Conservation (phyloP, 1,284 basidiomycete genomes). For the Trametes polyzona region DNA sequence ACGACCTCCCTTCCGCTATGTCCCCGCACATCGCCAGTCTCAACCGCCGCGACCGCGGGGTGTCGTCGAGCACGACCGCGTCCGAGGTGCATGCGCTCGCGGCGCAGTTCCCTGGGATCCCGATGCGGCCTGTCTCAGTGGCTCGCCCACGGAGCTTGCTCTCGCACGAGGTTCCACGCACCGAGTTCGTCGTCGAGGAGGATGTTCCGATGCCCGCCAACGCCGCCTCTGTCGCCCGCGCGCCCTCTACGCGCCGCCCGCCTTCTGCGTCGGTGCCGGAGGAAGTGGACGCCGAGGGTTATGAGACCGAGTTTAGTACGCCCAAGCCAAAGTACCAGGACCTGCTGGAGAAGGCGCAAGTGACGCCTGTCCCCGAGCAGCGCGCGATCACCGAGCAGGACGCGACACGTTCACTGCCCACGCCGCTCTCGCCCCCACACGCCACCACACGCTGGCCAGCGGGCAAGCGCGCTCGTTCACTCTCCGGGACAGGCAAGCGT, state of each 20-base stretch:
- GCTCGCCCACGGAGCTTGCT: slow-evolving; percentile 20
- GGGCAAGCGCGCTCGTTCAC: slow-evolving; percentile 2
- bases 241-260: slow-evolving; percentile 18
- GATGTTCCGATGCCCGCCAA: slow-evolving; percentile 5
- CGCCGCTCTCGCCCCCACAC: slow-evolving; percentile 18
- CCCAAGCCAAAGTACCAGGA: neutral
- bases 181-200: slow-evolving; percentile 14
- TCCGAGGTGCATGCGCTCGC: slow-evolving; percentile 54
- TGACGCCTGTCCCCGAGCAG: neutral
- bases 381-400: slow-evolving; percentile 10
- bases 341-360: neutral
- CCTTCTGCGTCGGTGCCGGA: slow-evolving; percentile 15
- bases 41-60: slow-evolving; percentile 15
- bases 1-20: neutral
- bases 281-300: slow-evolving; percentile 4
- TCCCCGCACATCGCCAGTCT: neutral
- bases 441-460: neutral
- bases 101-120: slow-evolving; percentile 54
- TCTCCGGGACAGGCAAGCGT: neutral
- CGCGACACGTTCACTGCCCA: slow-evolving; percentile 18
- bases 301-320: neutral
- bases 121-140: slow-evolving; percentile 34
- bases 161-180: slow-evolving; percentile 18
- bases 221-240: neutral
- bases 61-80: slow-evolving; percentile 22